Evolutionary conservation across 306 rosid species (phyloP).

Genomic region (Vigna trinervia): DNA sequence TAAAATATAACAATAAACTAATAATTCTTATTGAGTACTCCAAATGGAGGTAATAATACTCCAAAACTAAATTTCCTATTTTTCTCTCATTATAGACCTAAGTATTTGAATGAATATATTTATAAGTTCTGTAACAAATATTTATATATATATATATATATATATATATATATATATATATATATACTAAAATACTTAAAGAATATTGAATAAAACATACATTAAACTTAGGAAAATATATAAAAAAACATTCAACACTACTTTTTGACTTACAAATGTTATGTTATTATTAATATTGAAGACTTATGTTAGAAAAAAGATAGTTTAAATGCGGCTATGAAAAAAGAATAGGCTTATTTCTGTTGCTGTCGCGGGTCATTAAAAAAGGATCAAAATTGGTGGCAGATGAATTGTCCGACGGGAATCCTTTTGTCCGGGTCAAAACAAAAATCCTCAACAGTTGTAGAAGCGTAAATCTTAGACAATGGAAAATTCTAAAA

Average conservation of each 20-base stretch:
- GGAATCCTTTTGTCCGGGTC: conserved; percentile 45
- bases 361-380: conserved; percentile 1
- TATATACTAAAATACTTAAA: too few species aligned
- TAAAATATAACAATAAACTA: neutral
- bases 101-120: too few species aligned
- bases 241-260: neutral
- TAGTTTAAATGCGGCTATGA: neutral
- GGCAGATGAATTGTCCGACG: neutral
- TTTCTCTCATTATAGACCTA: neutral
- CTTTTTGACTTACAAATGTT: neutral
- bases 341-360: neutral
- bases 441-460: conserved; percentile 31
- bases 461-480: conserved; percentile 14
- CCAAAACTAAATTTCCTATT: neutral
- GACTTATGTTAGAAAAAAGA: neutral
- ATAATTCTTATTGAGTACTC: too few species aligned
- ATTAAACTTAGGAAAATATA: neutral
- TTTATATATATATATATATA: too few species aligned
- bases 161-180: too few species aligned
- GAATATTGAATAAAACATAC: too few species aligned
- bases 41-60: neutral
- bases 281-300: too few species aligned
- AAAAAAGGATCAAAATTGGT: neutral
- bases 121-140: too few species aligned
- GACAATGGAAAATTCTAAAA: conserved; percentile 34